Percentiles rank a stretch among this genome's conserved stretches.
phyloP scores from a whole-genome alignment of 202 grass and related monocot species.

The Dendrocalamus latiflorus region DNA sequence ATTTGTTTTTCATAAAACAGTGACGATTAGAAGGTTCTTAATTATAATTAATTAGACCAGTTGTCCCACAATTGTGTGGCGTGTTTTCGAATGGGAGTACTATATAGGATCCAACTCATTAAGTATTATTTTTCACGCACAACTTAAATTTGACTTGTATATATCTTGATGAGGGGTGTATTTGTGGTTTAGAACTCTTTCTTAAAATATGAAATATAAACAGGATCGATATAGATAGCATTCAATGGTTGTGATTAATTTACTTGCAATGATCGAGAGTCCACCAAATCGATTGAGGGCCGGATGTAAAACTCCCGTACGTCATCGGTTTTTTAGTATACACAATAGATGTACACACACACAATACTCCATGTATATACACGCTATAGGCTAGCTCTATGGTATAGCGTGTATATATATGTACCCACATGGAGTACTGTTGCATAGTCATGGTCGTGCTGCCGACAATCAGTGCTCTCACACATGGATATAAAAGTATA shows the following conservation, averaged over 20 bases:
- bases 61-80: neutral
- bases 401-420: neutral
- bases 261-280: neutral
- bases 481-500: too few species aligned
- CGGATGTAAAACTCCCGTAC: too few species aligned
- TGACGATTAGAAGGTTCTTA: neutral
- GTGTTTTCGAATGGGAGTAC: too few species aligned
- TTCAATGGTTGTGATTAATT: neutral
- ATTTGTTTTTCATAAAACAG: neutral
- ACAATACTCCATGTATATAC: too few species aligned
- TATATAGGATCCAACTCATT: neutral
- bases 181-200: neutral
- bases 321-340: too few species aligned
- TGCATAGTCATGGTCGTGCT: too few species aligned
- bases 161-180: neutral
- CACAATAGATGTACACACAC: too few species aligned
- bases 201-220: neutral
- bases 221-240: neutral
- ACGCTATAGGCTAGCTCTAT: too few species aligned
- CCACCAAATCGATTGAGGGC: neutral
- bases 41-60: neutral
- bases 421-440: too few species aligned
- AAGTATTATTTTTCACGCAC: neutral
- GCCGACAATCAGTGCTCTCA: too few species aligned
- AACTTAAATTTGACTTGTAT: neutral